These are phyloP conservation scores for Elasticomyces elasticus DNA, from an alignment of 495 filamentous ascomycete species.

Conservation along the genomic window DNA sequence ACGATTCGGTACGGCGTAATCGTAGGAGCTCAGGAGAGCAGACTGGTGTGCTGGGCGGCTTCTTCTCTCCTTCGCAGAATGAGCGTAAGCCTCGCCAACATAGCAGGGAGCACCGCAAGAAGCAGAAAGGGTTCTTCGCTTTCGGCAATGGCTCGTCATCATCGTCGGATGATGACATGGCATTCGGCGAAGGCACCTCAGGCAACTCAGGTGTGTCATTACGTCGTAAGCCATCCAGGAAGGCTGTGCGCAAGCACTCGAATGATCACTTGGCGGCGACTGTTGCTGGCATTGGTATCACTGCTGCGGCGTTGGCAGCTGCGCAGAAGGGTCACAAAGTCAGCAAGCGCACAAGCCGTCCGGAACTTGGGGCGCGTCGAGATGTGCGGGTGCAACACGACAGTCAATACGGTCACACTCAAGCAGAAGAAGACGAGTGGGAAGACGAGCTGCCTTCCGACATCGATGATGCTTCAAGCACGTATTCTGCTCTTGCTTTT, in stretches of 20 bases:
- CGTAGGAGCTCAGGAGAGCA: background rate
- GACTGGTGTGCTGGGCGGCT: slow-evolving; percentile 26
- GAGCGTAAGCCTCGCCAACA: slow-evolving; percentile 26
- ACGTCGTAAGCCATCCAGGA: slow-evolving; percentile 28
- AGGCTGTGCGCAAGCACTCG: slow-evolving; percentile 26
- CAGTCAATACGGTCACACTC: slow-evolving; percentile 18
- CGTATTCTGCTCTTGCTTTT: slow-evolving; percentile 48
- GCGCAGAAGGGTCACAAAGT: slow-evolving; percentile 30
- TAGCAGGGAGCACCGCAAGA: slow-evolving; percentile 23
- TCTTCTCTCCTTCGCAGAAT: slow-evolving; percentile 45
- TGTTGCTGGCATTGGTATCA: slow-evolving; percentile 46
- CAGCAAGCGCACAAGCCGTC: slow-evolving; percentile 24
- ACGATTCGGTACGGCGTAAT: background rate
- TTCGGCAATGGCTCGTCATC: slow-evolving; percentile 53
- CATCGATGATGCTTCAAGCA: slow-evolving; percentile 30
- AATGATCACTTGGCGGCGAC: slow-evolving; percentile 45
- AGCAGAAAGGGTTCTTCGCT: slow-evolving; percentile 48
- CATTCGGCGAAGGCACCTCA: slow-evolving; percentile 35
- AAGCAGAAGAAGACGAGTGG: slow-evolving; percentile 53
- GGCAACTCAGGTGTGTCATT: slow-evolving; percentile 11
- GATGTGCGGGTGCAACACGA: slow-evolving; percentile 26
- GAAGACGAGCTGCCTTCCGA: slow-evolving; percentile 40
- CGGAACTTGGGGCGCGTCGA: slow-evolving; percentile 7
- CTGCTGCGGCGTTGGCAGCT: slow-evolving; percentile 46
- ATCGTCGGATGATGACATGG: slow-evolving; percentile 47